These are phyloP conservation scores for Aspergillus nidulans DNA, from an alignment of 495 filamentous ascomycete genomes.

Conservation along the genomic window DNA sequence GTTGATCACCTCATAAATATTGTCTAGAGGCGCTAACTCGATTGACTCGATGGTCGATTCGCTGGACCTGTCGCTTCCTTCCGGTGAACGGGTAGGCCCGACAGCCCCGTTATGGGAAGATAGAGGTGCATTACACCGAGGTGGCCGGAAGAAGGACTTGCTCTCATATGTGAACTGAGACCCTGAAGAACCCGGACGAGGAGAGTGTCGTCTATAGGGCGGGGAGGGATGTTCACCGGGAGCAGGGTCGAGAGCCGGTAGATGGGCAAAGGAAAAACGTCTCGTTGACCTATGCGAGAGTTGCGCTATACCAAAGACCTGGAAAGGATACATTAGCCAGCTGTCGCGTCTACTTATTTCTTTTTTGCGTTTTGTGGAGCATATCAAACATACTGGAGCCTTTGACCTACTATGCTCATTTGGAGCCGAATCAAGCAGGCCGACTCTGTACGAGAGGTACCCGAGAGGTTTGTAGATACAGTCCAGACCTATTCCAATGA, in stretches of 20 bases:
- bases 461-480: background rate
- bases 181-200: no score
- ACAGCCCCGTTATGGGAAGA: background rate
- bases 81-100: background rate
- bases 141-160: background rate
- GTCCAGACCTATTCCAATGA: slow-evolving; percentile 1
- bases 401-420: background rate
- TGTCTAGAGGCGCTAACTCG: background rate
- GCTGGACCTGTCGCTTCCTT: background rate
- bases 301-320: slow-evolving; percentile 16
- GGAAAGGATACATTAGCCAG: background rate
- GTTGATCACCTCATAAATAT: background rate
- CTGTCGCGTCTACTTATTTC: no score
- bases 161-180: no score
- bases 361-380: no score
- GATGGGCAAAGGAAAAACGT: slow-evolving; percentile 6
- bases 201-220: no score
- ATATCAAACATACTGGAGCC: background rate
- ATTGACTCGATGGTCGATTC: background rate
- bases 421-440: background rate
- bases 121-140: background rate
- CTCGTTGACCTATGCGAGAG: slow-evolving; percentile 14
- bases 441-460: background rate
- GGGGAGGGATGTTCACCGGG: background rate
- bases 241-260: slow-evolving; percentile 7